These are phyloP conservation scores for Heliamphora pulchella DNA, from an alignment of 179 eudicot species.

Conservation along the genomic window DNA sequence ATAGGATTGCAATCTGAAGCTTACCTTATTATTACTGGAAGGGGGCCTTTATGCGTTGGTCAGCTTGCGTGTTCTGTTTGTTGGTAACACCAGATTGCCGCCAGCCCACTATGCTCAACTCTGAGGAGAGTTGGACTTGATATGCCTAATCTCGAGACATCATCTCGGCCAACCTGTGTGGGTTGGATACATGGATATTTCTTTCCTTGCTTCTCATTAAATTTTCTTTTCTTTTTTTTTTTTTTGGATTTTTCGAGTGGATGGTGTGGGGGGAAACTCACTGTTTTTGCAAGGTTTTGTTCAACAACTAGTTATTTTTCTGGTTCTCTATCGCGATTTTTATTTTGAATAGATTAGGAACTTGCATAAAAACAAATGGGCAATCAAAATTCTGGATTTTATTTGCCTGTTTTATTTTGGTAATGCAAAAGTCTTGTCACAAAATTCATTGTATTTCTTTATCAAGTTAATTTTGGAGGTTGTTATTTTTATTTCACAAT, in stretches of 20 bases:
- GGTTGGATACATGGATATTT: too few relatives aligned
- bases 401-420: not conserved
- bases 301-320: too few relatives aligned
- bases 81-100: not conserved
- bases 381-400: not conserved
- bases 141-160: not conserved
- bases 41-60: not conserved
- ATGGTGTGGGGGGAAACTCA: too few relatives aligned
- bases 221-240: not conserved
- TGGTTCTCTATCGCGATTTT: too few relatives aligned
- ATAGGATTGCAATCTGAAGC: not conserved
- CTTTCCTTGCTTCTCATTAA: too few relatives aligned
- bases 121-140: not conserved
- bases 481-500: not conserved
- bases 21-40: not conserved
- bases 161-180: not conserved
- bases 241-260: too few relatives aligned
- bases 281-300: too few relatives aligned
- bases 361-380: not conserved
- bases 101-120: not conserved
- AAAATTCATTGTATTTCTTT: not conserved
- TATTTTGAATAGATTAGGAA: too few relatives aligned
- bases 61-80: not conserved
- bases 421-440: not conserved
- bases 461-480: not conserved